Base-by-base conservation (phyloP, 352 stramenopile genomes). In the Phytophthora pisi region DNA sequence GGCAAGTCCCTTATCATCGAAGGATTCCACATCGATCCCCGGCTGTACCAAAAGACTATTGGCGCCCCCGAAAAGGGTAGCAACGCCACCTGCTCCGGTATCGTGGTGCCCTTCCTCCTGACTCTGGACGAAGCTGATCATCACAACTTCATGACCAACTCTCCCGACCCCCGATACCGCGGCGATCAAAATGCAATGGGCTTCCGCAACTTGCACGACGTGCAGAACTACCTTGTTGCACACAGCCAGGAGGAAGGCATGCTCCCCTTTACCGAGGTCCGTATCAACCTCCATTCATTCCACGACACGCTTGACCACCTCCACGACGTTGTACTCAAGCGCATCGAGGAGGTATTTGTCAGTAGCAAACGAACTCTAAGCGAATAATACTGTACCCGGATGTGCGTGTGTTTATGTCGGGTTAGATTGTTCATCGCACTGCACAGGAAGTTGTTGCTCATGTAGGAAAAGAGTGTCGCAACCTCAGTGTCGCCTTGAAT, bases 1-100 rank as follows among this genome's bases (percentile, higher is more conserved):
- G 88, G 88, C 66, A 96, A 96, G 75, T 96, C 88, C 50, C 77
- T 96, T 49, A 92, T 96, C 64, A 88, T 96, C 36, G 88, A 96
- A 53, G 88, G 88, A 3, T 89, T 96, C 57, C 88, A 96, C 74
- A 84, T 96, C 46, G 88, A 96, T 61, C 88, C 88, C 53, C 86
- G 85, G 10, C 68, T 96, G 60, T 96, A 96, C 65, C 86, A 96
- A 56, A 83, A 86, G 52, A 84, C 89, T 31, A 82, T 92, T 16
- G 64, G 63, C 46, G 65, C 66, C 1, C 68, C 70, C 20, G 68
- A 74, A 31, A 56, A 74, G n/a, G 66, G 26, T 20, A 73, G 54
- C 51, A 74, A 62, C 4, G 60, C 47, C 51, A 73, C 61, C 42
- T 82, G 80, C 40, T 85, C 82, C 13, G 88, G 88, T 26, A 95